phyloP scores from a whole-genome alignment of 345 rosid species.

The Isatis tinctoria region DNA sequence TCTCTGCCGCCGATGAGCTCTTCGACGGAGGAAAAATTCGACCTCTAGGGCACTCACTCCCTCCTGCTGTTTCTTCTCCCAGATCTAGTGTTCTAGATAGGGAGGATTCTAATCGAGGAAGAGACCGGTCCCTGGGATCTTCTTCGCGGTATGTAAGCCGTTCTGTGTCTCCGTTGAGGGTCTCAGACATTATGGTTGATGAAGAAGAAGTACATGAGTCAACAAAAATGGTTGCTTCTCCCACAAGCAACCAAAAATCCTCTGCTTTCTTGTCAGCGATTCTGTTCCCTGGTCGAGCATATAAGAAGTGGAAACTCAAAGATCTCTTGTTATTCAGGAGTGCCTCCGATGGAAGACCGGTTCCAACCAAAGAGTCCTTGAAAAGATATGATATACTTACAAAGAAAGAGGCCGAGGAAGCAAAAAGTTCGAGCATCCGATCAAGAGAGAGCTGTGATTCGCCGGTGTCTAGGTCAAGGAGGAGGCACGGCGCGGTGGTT shows the following conservation, averaged over 20 bases:
- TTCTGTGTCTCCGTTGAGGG: conserved; percentile 74
- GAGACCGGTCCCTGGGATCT: conserved; percentile 26
- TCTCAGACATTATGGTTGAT: conserved; percentile 53
- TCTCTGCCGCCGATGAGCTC: conserved; percentile 85
- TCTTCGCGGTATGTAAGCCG: conserved; percentile 51
- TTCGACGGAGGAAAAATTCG: conserved; percentile 84
- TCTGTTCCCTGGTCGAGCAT: conserved; percentile 44
- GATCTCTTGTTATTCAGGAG: conserved; percentile 80
- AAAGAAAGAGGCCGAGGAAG: conserved; percentile 50
- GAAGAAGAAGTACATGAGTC: conserved; percentile 33
- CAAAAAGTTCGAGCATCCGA: conserved; percentile 51
- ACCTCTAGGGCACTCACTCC: conserved; percentile 50
- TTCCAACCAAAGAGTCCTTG: conserved; percentile 42
- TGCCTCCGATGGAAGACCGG: conserved; percentile 84
- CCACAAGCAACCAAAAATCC: conserved; percentile 34
- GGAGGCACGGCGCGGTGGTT: conserved; percentile 37
- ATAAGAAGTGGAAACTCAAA: conserved; percentile 79
- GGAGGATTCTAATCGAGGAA: conserved; percentile 35
- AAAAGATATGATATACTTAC: conserved; percentile 48
- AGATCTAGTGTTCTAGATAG: conserved; percentile 33
- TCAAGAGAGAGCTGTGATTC: conserved; percentile 60
- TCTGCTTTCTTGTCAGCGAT: conserved; percentile 60
- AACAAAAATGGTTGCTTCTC: conserved; percentile 28
- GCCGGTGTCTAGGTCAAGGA: conserved; percentile 32
- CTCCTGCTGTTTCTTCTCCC: conserved; percentile 41